Base-by-base conservation (phyloP, 345 rosid species). In the Cardamine occulta region DNA sequence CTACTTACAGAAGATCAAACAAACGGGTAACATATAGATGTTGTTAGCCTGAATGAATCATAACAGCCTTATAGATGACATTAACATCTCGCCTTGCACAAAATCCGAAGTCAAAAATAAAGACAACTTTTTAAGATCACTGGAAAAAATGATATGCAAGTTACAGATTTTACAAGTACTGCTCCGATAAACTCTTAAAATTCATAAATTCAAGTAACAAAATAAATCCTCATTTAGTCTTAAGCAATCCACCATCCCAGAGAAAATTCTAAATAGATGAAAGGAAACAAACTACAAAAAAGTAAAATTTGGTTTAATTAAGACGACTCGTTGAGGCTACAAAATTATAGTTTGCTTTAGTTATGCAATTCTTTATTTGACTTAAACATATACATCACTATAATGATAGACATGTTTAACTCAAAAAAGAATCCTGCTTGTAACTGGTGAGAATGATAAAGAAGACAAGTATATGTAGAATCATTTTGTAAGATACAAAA, bases 401-500 rank as follows among this genome's bases (percentile, higher is more conserved):
- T 24, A 34, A 0, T 17, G 12, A 24, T 42, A 14, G 21, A 40
- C 69, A 65, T 47, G 28, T 47, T n/a, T 65, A 45, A 26, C 11
- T 28, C 55, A 45, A 45, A 31, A 49, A 32, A 32, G 21, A 18
- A 42, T 14, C 45, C 11, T 37, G 40, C 40, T 37, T 10, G 32
- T 31, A 31, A 6, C 32, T 31, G 32, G 32, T 9, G 40, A 37
- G 10, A 37, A 37, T 37, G 40, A 37, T 8, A 37, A 37, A 37
- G 40, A 11, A 37, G 40, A 34, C 2, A 34, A 34, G 3, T 9
- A 34, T 34, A 34, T 34, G 9, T 34, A 34, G 32, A 29, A 44
- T 14, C 45, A n/a, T 24, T 72, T 64, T 23, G 63, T 55, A 56
- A 13, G 24, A 29, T 13, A 26, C 68, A 8, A 21, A 34, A 61